Conservation (phyloP, 2,329 filamentous ascomycete species). For the Stachybotrys chlorohalonatus region DNA sequence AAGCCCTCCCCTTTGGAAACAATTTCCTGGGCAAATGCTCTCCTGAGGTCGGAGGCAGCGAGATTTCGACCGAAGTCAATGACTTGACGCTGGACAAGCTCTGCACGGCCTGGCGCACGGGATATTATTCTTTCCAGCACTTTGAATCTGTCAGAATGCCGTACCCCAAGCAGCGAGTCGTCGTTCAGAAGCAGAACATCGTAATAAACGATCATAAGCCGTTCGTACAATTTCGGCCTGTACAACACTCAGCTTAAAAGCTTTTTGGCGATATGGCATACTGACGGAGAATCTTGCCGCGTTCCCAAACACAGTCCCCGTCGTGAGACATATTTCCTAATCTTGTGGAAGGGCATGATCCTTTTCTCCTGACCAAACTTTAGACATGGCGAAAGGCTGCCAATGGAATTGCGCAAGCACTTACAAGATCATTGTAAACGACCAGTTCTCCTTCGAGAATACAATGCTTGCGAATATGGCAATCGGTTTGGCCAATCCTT, state of each 20-base stretch:
- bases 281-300: slow-evolving; percentile 58
- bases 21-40: slow-evolving; percentile 60
- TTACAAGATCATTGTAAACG: slow-evolving; percentile 59
- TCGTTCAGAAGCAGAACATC: slow-evolving; percentile 47
- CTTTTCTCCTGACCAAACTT: slow-evolving; percentile 34
- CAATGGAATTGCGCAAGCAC: slow-evolving; percentile 2
- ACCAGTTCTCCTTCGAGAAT: slow-evolving; percentile 80
- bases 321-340: slow-evolving; percentile 69
- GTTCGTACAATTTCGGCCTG: slow-evolving; percentile 41
- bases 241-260: slow-evolving; percentile 8
- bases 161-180: slow-evolving; percentile 37
- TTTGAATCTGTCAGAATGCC: slow-evolving; percentile 51
- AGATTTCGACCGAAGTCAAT: slow-evolving; percentile 53
- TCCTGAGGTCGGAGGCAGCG: slow-evolving; percentile 46
- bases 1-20: slow-evolving; percentile 64
- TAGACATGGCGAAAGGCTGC: background rate
- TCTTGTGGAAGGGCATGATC: slow-evolving; percentile 70
- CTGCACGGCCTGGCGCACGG: slow-evolving; percentile 50
- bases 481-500: slow-evolving; percentile 46
- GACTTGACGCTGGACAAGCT: slow-evolving; percentile 55
- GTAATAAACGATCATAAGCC: slow-evolving; percentile 54
- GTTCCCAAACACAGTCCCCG: slow-evolving; percentile 63
- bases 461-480: slow-evolving; percentile 54
- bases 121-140: slow-evolving; percentile 47
- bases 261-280: background rate